Conservation (phyloP, 2,329 filamentous ascomycete genomes). For the Leptoxyphium fumago region DNA sequence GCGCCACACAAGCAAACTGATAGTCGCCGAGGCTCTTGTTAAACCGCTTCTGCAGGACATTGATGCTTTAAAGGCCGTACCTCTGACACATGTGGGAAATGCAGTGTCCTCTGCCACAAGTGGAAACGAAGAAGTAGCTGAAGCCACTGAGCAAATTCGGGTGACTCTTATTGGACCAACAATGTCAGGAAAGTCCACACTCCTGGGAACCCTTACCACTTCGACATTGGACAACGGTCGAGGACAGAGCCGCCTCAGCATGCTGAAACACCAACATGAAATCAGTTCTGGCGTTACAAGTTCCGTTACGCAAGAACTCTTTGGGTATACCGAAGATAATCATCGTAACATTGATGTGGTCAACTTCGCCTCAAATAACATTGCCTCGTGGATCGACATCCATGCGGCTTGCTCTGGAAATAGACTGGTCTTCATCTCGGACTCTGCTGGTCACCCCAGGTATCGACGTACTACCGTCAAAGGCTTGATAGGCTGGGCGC, state of each 20-base stretch:
- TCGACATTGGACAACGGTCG: constrained; percentile 82
- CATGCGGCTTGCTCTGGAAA: constrained; percentile 62
- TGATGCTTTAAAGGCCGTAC: constrained; percentile 7
- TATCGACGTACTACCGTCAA: constrained; percentile 81
- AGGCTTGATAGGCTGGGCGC: constrained; percentile 87
- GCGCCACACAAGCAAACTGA: constrained; percentile 45
- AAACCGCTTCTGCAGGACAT: constrained; percentile 42
- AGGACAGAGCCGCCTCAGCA: constrained; percentile 73
- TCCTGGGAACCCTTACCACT: constrained; percentile 77
- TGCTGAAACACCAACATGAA: constrained; percentile 87
- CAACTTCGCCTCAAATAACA: constrained; percentile 75
- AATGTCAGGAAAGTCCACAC: constrained; percentile 79
- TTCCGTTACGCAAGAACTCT: constrained; percentile 82
- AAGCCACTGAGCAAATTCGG: constrained; percentile 55
- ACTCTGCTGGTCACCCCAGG: constrained; percentile 80
- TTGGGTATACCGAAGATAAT: constrained; percentile 51
- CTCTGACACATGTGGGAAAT: neutral
- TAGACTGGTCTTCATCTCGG: constrained; percentile 73
- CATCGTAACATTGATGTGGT: constrained; percentile 37
- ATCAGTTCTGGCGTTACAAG: constrained; percentile 84
- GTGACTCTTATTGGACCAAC: constrained; percentile 81
- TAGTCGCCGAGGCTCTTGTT: constrained; percentile 85
- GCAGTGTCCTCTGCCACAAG: neutral
- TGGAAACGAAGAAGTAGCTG: neutral
- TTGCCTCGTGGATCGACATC: constrained; percentile 89